These are phyloP conservation scores for Fusarium brachygibbosum DNA, from an alignment of 2,329 filamentous ascomycete species.

Conservation along the genomic window DNA sequence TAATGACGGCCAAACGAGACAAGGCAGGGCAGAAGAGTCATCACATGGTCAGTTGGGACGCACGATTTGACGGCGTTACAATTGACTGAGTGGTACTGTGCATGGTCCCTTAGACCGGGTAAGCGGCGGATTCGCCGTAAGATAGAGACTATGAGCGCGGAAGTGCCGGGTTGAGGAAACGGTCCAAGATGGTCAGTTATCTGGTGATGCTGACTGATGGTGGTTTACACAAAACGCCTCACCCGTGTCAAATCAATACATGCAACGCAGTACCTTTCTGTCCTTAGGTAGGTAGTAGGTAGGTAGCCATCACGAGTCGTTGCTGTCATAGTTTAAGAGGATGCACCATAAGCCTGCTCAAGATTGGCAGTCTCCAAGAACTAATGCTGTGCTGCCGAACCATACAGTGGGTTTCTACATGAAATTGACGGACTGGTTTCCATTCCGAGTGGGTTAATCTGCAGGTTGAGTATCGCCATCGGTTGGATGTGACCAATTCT, in stretches of 20 bases:
- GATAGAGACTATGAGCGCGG: constrained; percentile 14
- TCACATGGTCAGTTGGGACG: constrained; percentile 47
- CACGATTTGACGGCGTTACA: constrained; percentile 37
- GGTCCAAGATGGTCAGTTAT: constrained; percentile 18
- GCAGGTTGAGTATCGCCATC: constrained; percentile 37
- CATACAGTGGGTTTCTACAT: constrained; percentile 38
- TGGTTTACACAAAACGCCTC: constrained; percentile 28
- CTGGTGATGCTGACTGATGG: constrained; percentile 37
- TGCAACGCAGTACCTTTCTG: not conserved
- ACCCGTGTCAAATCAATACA: not conserved
- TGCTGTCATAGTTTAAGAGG: constrained; percentile 32
- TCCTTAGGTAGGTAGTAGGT: not conserved
- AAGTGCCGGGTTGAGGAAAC: constrained; percentile 33
- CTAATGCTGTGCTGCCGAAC: constrained; percentile 39
- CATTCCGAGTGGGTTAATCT: constrained; percentile 35
- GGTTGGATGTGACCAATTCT: constrained; percentile 38
- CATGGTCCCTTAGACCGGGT: constrained; percentile 22
- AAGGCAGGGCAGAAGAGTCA: constrained; percentile 34
- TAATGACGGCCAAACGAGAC: constrained; percentile 30
- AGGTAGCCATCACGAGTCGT: constrained; percentile 5
- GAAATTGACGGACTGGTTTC: constrained; percentile 31
- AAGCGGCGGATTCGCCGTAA: constrained; percentile 15
- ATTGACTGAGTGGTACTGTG: constrained; percentile 36
- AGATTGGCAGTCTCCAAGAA: constrained; percentile 22
- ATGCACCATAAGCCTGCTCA: constrained; percentile 34